Evolutionary conservation across 1,284 basidiomycete genomes (phyloP), one percentile per base, ranked within the genome.

Genomic region (Malassezia sp.): DNA sequence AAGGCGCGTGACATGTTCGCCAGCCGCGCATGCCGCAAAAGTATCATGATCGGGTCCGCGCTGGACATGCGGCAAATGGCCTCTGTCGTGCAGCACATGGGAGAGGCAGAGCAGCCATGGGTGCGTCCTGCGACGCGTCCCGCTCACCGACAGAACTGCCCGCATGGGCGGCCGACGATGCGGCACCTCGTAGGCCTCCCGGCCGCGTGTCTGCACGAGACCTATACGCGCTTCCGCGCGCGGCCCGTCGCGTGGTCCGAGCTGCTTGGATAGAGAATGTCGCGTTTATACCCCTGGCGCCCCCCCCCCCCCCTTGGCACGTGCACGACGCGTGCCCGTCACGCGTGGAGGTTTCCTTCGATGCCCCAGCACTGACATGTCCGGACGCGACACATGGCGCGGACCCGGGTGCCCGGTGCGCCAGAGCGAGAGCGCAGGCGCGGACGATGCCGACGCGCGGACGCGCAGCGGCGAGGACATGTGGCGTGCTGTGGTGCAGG

Each of bases 1-100:
- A 97, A 95, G 70, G 87, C 85, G n/a, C 78, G 89, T 14, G 77
- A 80, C 7, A 95, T 97, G 88, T 95, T 97, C 67, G 93, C 93
- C 0, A 86, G 82, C 76, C 79, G 91, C 32, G 93, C 93, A 0
- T 99, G 93, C 71, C 73, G 93, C 51, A 88, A 84, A 73, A 95
- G 88, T 70, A 81, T 95, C 45, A 97, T 97, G 91, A 79, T 97
- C 34, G 91, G 91, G 5, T 86, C 79, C 71, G 77, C 87, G 11
- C 74, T 96, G 47, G 85, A 77, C 14, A 75, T 73, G 52, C 72
- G 74, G 10, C 84, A 85, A 67, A 96, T 96, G 93, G 76, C 75
- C 10, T 72, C 17, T 53, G 79, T 96, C 47, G 75, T 97, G 2
- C 77, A 78, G 37, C 86, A 96, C 70, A 93, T 97, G 88, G 86